Percentiles rank a stretch among this genome's conserved stretches.
Evolutionary conservation across 352 stramenopile species (phyloP).

Genomic region (Globisporangium barbulae): DNA sequence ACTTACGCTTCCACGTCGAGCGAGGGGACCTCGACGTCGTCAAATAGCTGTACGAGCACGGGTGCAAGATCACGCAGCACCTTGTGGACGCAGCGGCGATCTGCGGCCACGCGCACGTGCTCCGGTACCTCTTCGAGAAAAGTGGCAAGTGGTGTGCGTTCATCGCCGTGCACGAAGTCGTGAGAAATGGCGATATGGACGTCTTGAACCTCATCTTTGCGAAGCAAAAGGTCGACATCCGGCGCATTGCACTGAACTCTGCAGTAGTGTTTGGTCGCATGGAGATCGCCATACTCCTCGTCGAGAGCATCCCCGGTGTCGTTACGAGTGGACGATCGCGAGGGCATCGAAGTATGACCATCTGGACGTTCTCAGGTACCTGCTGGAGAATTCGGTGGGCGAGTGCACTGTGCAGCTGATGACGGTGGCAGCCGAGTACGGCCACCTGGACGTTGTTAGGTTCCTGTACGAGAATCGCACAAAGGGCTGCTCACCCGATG

Average conservation of each 20-base stretch:
- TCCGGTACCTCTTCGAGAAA: background rate
- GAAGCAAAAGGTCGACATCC: background rate
- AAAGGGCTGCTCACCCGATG: background rate
- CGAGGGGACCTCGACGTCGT: background rate
- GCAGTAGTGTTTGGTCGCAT: background rate
- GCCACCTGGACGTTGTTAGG: slow-evolving; percentile 1
- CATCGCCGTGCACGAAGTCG: background rate
- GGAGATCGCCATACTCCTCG: background rate
- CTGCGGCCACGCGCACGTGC: background rate
- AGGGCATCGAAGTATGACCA: background rate
- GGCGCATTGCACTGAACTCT: background rate
- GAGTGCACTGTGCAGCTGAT: background rate
- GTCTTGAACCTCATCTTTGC: background rate
- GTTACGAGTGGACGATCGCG: background rate
- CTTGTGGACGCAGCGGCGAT: background rate
- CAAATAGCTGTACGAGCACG: background rate
- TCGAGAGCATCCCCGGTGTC: background rate
- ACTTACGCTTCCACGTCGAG: background rate
- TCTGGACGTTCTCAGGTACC: background rate
- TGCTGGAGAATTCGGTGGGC: background rate
- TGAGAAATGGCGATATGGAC: background rate
- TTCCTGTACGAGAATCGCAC: background rate
- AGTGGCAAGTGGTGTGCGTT: background rate
- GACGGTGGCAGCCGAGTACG: background rate
- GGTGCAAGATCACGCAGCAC: background rate